These are phyloP conservation scores for Bretziella fagacearum DNA, from an alignment of 2,329 filamentous ascomycete species.

Conservation along the genomic window DNA sequence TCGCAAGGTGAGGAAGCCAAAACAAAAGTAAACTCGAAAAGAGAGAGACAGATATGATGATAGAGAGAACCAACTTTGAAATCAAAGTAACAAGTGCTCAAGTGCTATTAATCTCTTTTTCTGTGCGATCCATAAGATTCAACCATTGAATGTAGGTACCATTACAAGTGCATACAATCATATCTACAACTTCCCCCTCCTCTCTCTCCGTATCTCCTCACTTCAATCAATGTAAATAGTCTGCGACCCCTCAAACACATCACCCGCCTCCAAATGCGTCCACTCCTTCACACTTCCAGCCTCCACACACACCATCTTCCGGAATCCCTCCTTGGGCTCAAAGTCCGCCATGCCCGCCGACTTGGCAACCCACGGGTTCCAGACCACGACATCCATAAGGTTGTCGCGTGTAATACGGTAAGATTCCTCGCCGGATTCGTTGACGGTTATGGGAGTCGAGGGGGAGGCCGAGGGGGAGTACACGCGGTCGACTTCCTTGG, in stretches of 20 bases:
- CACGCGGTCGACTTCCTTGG: conserved; percentile 70
- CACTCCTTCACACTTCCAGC: conserved; percentile 68
- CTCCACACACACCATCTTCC: conserved; percentile 89
- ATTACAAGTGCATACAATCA: neutral
- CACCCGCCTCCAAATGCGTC: conserved; percentile 69
- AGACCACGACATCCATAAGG: conserved; percentile 75
- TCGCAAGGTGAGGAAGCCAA: conserved; percentile 23
- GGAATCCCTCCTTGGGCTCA: conserved; percentile 72
- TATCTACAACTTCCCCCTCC: neutral
- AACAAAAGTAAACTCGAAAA: neutral
- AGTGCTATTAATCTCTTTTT: neutral
- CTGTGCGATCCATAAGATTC: too few relatives aligned
- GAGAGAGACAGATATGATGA: conserved; percentile 1
- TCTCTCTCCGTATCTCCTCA: neutral
- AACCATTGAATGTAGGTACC: neutral
- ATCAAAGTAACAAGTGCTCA: neutral
- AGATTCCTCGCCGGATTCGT: conserved; percentile 43
- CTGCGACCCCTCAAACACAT: conserved; percentile 46
- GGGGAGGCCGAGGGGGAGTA: conserved; percentile 57
- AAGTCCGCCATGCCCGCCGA: conserved; percentile 72
- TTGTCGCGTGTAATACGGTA: conserved; percentile 71
- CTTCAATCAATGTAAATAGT: conserved; percentile 25
- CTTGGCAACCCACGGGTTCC: conserved; percentile 93
- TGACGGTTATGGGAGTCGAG: conserved; percentile 38
- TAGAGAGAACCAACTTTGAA: neutral